Evolutionary conservation across 192 early-diverging fungal species (phyloP), one percentile per base, ranked within the genome.

Genomic region (Backusella sp.): DNA sequence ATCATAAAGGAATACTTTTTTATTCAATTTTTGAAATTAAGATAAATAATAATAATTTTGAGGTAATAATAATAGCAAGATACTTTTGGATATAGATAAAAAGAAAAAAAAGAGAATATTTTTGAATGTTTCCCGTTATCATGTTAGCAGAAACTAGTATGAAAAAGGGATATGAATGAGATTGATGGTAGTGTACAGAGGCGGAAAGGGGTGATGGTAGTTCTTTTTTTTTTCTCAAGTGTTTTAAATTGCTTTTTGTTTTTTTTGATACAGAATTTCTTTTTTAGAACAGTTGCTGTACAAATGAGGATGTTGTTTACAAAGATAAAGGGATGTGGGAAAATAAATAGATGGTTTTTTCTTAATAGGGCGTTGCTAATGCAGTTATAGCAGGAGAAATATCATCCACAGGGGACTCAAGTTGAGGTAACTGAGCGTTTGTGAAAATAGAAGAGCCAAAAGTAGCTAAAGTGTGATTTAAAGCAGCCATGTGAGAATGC

Each of bases 401-500:
- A 62, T 62, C 56, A 62, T 28, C 23, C 56, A 62, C 3, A 28
- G 56, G 56, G 2, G 26, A 28, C 56, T 62, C 56, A 62, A 62
- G 23, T 62, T 62, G 56, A 28, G 56, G 26, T 23, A 62, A 62
- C 56, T 62, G 56, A 62, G 56, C 23, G 56, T 23, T 62, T 62
- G 56, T 62, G 56, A 81, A 68, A 39, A 77, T 46, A 34, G 80
- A 62, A 36, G 68, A 74, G 26, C 80, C 76, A 75, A 81, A 77
- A n/a, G 76, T 72, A 39, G 76, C 76, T 34, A 81, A 68, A 21
- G 80, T 82, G 32, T 78, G 79, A 53, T 83, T 77, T 42, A 83
- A 44, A 30, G 78, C 82, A 35, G 82, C 73, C 78, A 83, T 81
- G 84, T 97, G 96, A 35, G 93, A 91, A 80, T 97, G 96, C 79